A percentile compares a stretch with the other conserved stretches of the same genome.
These are phyloP conservation scores for Polychaeton citri DNA, from an alignment of 2,329 filamentous ascomycete genomes.

Conservation along the genomic window DNA sequence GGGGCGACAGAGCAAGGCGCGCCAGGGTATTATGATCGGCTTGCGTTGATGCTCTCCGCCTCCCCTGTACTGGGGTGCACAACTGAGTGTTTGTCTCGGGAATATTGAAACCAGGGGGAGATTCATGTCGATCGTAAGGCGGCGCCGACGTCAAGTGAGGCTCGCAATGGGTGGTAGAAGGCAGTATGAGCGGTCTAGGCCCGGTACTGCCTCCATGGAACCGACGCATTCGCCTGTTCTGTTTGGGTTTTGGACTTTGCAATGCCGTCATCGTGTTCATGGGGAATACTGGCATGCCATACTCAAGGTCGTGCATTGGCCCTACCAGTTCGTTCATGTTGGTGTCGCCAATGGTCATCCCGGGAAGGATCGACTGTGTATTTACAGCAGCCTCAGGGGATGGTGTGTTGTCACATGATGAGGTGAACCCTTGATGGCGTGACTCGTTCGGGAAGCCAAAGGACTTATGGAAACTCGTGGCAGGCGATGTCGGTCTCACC, in stretches of 20 bases:
- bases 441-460: neutral
- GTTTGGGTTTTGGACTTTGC: slow-evolving; percentile 3
- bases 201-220: slow-evolving; percentile 21
- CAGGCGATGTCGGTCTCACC: neutral
- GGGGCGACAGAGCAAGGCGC: slow-evolving; percentile 3
- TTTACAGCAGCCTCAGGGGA: neutral
- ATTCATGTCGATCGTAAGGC: slow-evolving; percentile 11
- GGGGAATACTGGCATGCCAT: slow-evolving; percentile 5
- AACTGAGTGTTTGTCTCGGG: neutral
- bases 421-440: neutral
- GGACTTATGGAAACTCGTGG: neutral
- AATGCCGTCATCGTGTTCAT: slow-evolving; percentile 2
- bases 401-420: neutral
- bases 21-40: slow-evolving; percentile 5
- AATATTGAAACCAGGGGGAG: slow-evolving; percentile 5
- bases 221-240: slow-evolving; percentile 19
- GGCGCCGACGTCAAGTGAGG: slow-evolving; percentile 15
- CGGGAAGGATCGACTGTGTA: slow-evolving; percentile 4
- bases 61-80: slow-evolving; percentile 1
- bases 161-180: slow-evolving; percentile 16
- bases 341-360: slow-evolving; percentile 2
- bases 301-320: neutral
- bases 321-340: neutral
- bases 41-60: slow-evolving; percentile 10
- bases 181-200: slow-evolving; percentile 22